These are phyloP conservation scores for Tephrocybe sp. DNA, from an alignment of 768 basidiomycete species.

Conservation along the genomic window DNA sequence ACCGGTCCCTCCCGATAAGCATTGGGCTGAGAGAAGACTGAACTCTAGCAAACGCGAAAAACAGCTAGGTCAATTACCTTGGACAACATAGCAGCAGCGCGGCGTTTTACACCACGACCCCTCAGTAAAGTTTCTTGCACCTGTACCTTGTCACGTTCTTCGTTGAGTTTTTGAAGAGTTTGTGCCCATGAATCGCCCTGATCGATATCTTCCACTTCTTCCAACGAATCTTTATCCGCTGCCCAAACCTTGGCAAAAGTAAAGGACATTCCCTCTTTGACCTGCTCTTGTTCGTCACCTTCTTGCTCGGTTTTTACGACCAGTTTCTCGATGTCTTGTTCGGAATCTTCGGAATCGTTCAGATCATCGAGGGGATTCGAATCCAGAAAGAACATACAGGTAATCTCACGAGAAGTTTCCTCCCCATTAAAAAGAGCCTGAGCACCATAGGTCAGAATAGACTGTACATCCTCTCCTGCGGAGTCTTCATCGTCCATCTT, in stretches of 20 bases:
- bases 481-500: conserved; percentile 86
- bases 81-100: conserved; percentile 58
- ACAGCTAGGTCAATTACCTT: conserved; percentile 26
- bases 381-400: conserved; percentile 44
- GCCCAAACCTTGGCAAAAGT: conserved; percentile 93
- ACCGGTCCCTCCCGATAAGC: conserved; percentile 21
- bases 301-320: conserved; percentile 84
- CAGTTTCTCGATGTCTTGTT: conserved; percentile 79
- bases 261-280: conserved; percentile 60
- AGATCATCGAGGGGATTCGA: neutral
- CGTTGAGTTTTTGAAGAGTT: conserved; percentile 53
- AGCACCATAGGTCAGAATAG: conserved; percentile 87
- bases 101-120: conserved; percentile 74
- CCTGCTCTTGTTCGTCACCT: conserved; percentile 48
- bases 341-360: conserved; percentile 51
- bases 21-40: conserved; percentile 23
- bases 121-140: conserved; percentile 49
- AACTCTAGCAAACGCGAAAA: neutral
- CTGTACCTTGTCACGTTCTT: conserved; percentile 39
- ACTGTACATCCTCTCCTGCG: conserved; percentile 76
- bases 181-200: conserved; percentile 81
- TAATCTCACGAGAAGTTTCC: conserved; percentile 59
- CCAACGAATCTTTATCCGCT: conserved; percentile 67
- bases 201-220: conserved; percentile 63
- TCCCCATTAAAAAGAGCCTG: conserved; percentile 77